Evolutionary conservation across 345 rosid species (phyloP).

Genomic region (Cochlearia excelsa): DNA sequence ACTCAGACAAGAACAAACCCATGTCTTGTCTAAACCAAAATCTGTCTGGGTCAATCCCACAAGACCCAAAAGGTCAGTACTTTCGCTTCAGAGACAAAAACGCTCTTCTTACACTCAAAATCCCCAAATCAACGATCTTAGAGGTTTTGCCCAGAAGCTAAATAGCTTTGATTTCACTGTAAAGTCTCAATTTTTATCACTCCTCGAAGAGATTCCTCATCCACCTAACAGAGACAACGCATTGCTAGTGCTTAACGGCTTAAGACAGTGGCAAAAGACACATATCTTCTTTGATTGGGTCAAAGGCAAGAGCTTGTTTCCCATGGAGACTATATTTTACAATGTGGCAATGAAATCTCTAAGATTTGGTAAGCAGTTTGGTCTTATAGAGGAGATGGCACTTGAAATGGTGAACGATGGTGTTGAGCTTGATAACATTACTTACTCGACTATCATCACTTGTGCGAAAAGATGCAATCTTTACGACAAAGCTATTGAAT

Average conservation of each 20-base stretch:
- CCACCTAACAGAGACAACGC: slow-evolving; percentile 62
- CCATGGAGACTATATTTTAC: slow-evolving; percentile 76
- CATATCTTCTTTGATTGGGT: slow-evolving; percentile 74
- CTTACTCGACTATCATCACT: slow-evolving; percentile 89
- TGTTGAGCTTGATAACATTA: slow-evolving; percentile 81
- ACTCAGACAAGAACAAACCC: slow-evolving; percentile 46
- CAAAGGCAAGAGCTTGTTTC: slow-evolving; percentile 61
- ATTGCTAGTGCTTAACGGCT: slow-evolving; percentile 62
- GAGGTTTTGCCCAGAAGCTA: slow-evolving; percentile 66
- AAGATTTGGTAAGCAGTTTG: slow-evolving; percentile 84
- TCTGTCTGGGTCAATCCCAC: slow-evolving; percentile 85
- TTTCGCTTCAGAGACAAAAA: slow-evolving; percentile 77
- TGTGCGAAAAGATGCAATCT: slow-evolving; percentile 74
- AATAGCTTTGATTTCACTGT: slow-evolving; percentile 51
- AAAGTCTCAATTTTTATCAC: slow-evolving; percentile 41
- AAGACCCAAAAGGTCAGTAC: slow-evolving; percentile 76
- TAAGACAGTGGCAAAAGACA: slow-evolving; percentile 66
- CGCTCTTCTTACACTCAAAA: slow-evolving; percentile 59
- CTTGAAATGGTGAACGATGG: slow-evolving; percentile 72
- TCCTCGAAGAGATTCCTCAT: slow-evolving; percentile 54
- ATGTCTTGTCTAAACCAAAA: slow-evolving; percentile 61
- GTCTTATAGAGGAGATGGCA: slow-evolving; percentile 73
- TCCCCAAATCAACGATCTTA: slow-evolving; percentile 59
- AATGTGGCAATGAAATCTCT: slow-evolving; percentile 80
- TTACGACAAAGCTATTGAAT: slow-evolving; percentile 77